Evolutionary conservation across 352 stramenopile genomes (phyloP), one percentile per base, ranked within the genome.

Genomic region (Phytophthora macrochlamydospora): DNA sequence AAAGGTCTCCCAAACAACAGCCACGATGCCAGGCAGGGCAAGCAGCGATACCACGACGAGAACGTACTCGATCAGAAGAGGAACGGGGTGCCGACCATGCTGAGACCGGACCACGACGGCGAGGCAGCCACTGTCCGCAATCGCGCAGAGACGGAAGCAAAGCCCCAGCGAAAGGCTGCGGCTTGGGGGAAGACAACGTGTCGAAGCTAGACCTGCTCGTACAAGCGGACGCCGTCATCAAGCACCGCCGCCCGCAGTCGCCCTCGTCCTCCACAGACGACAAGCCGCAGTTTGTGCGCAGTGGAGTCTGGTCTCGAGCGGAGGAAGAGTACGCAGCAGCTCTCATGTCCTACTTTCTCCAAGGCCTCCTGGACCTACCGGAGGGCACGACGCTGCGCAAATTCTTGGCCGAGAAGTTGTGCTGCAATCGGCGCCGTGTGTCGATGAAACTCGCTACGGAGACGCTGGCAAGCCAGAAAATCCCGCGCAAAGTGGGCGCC

Each of bases 391-490:
- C 82, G 45, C 79, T 92, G 31, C 82, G 81, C 55, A 89, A 86
- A 61, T 92, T 87, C 60, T 51, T 92, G 11, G 84, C 84, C 11
- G 81, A 91, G 37, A 73, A 87, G 58, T 67, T 92, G 18, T 69
- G 72, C 62, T 92, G 84, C 73, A 87, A 87, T 52, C 76, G 78
- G 33, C 76, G 79, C 24, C 78, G 84, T 24, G 77, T 92, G 18
- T 88, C 79, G 33, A 92, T 89, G 75, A 92, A 92, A 57, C 68
- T 92, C 40, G 81, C 76, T 40, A 90, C 85, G n/a, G 81, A 84
- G 64, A 69, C 73, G 3, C 79, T 93, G 48, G 82, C 76, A 14
- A 69, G 75, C 33, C 75, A 76, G 49, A 82, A 83, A 65, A 86
- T 93, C 59, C 82, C 82, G 12, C 79, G 67, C 33, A 91, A 90